phyloP scores from a whole-genome alignment of 2,329 filamentous ascomycete species.

The Fusarium sp. region DNA sequence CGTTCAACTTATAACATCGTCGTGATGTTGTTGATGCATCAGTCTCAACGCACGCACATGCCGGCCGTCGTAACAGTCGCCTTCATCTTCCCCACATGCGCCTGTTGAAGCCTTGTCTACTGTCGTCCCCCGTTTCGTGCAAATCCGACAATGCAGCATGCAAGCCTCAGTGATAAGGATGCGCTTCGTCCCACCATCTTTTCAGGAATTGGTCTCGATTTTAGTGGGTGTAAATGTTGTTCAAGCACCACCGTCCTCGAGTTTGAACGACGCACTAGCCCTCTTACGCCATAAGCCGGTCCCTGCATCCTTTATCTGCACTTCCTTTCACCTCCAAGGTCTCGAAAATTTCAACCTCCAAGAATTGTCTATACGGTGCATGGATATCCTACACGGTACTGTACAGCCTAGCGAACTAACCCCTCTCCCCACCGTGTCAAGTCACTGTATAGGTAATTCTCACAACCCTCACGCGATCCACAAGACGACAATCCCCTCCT shows the following conservation, averaged over 20 bases:
- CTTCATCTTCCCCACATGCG: constrained; percentile 33
- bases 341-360: constrained; percentile 36
- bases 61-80: not conserved
- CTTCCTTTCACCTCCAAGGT: constrained; percentile 26
- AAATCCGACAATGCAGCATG: constrained; percentile 21
- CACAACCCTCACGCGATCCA: constrained; percentile 38
- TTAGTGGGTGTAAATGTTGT: constrained; percentile 23
- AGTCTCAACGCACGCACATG: constrained; percentile 7
- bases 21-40: constrained; percentile 18
- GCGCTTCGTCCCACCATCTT: constrained; percentile 28
- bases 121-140: constrained; percentile 27
- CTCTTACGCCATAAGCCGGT: constrained; percentile 30
- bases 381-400: constrained; percentile 27
- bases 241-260: constrained; percentile 11
- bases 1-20: constrained; percentile 22
- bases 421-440: constrained; percentile 9
- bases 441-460: constrained; percentile 41
- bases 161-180: constrained; percentile 4
- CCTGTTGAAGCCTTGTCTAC: constrained; percentile 21
- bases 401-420: not conserved
- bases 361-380: constrained; percentile 44
- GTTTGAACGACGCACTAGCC: constrained; percentile 26
- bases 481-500: constrained; percentile 39
- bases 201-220: constrained; percentile 8
- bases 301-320: constrained; percentile 42